A percentile compares a stretch with the other conserved stretches of the same genome.
These are phyloP conservation scores for Solanum chiquidenum DNA, from an alignment of 257 asterid genomes.

Conservation along the genomic window DNA sequence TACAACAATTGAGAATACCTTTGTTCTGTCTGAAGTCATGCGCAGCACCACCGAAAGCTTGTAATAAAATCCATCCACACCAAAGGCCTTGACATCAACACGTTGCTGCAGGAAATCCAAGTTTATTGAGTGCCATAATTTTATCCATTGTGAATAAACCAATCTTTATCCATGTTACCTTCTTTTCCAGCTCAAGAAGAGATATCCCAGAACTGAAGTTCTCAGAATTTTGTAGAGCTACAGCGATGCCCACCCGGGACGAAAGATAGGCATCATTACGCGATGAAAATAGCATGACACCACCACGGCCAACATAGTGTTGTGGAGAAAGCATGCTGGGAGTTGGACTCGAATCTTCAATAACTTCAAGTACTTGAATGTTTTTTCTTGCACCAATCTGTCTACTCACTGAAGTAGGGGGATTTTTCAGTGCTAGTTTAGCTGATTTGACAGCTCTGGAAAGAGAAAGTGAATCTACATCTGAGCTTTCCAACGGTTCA, in stretches of 20 bases:
- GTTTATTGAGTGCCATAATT: not conserved
- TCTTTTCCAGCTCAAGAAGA: slow-evolving; percentile 97
- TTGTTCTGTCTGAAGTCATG: slow-evolving; percentile 99
- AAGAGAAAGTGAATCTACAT: slow-evolving; percentile 43
- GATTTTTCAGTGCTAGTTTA: slow-evolving; percentile 46
- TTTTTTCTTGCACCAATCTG: slow-evolving; percentile 47
- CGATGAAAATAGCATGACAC: slow-evolving; percentile 82
- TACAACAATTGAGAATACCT: slow-evolving; percentile 34
- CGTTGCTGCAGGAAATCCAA: slow-evolving; percentile 62
- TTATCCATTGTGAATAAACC: not conserved
- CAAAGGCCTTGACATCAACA: slow-evolving; percentile 71
- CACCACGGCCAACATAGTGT: slow-evolving; percentile 93
- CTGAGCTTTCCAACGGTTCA: slow-evolving; percentile 65
- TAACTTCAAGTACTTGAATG: slow-evolving; percentile 74
- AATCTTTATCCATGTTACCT: slow-evolving; percentile 41
- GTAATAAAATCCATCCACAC: slow-evolving; percentile 68
- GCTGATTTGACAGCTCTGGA: slow-evolving; percentile 65
- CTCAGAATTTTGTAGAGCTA: slow-evolving; percentile 73
- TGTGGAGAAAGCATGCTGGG: slow-evolving; percentile 99
- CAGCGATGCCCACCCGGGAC: slow-evolving; percentile 91
- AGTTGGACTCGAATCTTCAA: slow-evolving; percentile 85
- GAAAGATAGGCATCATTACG: slow-evolving; percentile 83
- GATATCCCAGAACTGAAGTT: slow-evolving; percentile 78
- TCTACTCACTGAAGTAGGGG: slow-evolving; percentile 49
- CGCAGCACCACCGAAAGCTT: slow-evolving; percentile 85